phyloP scores from a whole-genome alignment of 129 eudicot genomes.

The Gnaphalium uliginosum region DNA sequence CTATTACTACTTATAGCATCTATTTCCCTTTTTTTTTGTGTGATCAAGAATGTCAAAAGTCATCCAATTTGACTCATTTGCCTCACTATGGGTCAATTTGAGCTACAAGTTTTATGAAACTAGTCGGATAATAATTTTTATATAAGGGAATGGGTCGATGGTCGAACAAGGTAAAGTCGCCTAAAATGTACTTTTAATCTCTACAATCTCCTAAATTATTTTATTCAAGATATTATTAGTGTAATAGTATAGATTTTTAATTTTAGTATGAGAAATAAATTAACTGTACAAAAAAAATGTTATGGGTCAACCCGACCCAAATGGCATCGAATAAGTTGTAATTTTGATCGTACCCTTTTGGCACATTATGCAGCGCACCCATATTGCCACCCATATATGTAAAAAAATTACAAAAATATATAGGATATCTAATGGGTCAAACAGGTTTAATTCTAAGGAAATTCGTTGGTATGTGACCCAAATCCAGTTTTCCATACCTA shows the following conservation, averaged over 20 bases:
- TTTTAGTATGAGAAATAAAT: no score
- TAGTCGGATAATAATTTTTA: background rate
- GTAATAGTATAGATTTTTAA: no score
- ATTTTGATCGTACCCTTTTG: background rate
- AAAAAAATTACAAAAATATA: no score
- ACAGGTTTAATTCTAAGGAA: background rate
- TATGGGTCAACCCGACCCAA: background rate
- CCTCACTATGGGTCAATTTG: background rate
- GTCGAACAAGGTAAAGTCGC: no score
- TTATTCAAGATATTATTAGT: no score
- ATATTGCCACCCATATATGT: background rate
- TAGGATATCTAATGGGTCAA: background rate
- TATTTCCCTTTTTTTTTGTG: constrained; percentile 1
- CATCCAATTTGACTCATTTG: background rate
- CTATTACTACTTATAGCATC: constrained; percentile 12
- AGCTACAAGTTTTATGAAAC: background rate
- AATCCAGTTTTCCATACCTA: background rate
- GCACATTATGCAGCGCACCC: background rate
- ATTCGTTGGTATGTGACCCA: background rate
- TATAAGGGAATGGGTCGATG: no score
- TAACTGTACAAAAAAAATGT: background rate
- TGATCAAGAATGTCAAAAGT: constrained; percentile 22
- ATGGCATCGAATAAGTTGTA: background rate
- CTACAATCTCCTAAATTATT: no score
- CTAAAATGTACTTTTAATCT: no score